Evolutionary conservation across 2,329 filamentous ascomycete genomes (phyloP), one percentile per base, ranked within the genome.

Genomic region (Alternaria brassicicola): DNA sequence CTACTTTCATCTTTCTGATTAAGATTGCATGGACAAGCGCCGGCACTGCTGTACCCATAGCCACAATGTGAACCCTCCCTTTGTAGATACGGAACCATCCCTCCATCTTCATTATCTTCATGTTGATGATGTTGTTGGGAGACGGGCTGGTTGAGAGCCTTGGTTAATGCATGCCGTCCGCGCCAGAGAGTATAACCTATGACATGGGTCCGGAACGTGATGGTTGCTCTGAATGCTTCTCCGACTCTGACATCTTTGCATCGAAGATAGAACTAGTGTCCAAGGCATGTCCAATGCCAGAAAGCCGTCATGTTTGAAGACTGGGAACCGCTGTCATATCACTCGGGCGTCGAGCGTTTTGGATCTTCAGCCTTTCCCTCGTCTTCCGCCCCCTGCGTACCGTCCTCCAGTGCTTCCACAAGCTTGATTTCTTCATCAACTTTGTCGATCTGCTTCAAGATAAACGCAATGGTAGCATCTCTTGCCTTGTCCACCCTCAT

Each of bases 371-470:
- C 35, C 19, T 50, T 28, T 4, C 25, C 39, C 19, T 38, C 10
- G 31, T 45, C 26, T 25, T 50, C 50, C 21, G 21, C 42, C 46
- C 41, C 6, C 45, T 47, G 59, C 15, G 61, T 57, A 6, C 63
- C 59, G n/a, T 63, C 64, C 25, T 73, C 70, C 21, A 71, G 43
- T 1, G 58, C 64, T 9, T 71, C 68, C 7, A 69, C 47, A 21
- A 71, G 52, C 57, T 71, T 72, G 57, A 74, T 35, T 51, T 78
- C 67, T 59, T 75, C 74, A 55, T 86, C 84, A 1, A 79, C 77
- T 51, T 81, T 80, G 59, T 85, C 82, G 57, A 85, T 83, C 57
- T 83, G 75, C 65, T 82, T 83, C 52, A 86, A 66, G 39, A 85
- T 74, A 58, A 83, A 85, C 1, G 78, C 73, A 58, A 85, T 79